Base-by-base conservation (phyloP, 768 basidiomycete genomes). In the Sporobolomyces roseus region DNA sequence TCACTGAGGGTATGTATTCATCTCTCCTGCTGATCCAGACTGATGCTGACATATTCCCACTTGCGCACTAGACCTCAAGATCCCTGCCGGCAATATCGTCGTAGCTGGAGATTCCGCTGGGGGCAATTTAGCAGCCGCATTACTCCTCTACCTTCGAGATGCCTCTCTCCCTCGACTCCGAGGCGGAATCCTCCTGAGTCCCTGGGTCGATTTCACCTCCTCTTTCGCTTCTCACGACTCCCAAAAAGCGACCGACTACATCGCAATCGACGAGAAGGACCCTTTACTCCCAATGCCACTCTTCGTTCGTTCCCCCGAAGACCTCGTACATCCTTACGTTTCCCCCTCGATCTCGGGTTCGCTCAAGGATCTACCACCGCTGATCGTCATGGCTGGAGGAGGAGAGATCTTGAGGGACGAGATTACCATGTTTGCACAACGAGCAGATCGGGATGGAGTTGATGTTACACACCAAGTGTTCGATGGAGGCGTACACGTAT, bases 211-310 rank as follows among this genome's bases (percentile, higher is more conserved):
- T 79, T 80, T 97, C 65, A 96, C 93, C 0, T 89, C 93, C 84
- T 92, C 90, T 72, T 94, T 92, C 77, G 88, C 90, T 61, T 93
- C 91, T 17, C 97, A 93, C 90, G 92, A 96, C 27, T 87, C 87
- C 65, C 94, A 96, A 78, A 86, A 63, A 50, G 78, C 81, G 27
- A 89, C 83, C 77, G 90, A 92, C 77, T 86, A 93, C 53, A 84
- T 92, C 9, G 88, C 88, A 16, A 80, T 83, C 25, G 80, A 82
- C 1, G 80, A 81, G 29, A 85, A 85, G 60, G 89, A 90, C 75
- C 90, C 92, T 75, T 82, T 94, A 75, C 88, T 93, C 76, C 93
- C 93, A 1, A 87, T 94, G 51, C 84, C 84, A 16, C 86, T 93
- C 74, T 96, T 94, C 77, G 85, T 97, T 16, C 91, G 92, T 10